These are phyloP conservation scores for Ceratocystiopsis sp. DNA, from an alignment of 2,329 filamentous ascomycete genomes.

Conservation along the genomic window DNA sequence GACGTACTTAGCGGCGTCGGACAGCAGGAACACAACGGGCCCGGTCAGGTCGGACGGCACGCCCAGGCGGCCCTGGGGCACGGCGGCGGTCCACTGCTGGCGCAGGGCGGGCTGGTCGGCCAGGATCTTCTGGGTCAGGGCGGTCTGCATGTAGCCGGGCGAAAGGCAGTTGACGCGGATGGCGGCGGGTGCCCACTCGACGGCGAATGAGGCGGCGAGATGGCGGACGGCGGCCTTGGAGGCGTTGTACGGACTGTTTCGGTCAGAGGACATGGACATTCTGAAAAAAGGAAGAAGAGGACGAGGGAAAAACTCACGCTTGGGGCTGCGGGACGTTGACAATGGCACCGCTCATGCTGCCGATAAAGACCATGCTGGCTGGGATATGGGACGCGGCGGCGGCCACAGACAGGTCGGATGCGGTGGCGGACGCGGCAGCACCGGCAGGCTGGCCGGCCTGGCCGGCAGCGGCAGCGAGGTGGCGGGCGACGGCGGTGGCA, in stretches of 20 bases:
- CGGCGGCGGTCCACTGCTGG: constrained; percentile 78
- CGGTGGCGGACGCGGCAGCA: constrained; percentile 26
- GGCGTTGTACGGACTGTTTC: constrained; percentile 63
- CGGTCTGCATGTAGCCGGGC: constrained; percentile 92
- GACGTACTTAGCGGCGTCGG: constrained; percentile 60
- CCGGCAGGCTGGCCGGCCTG: constrained; percentile 33
- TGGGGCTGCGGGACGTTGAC: constrained; percentile 94
- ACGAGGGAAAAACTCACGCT: constrained; percentile 28
- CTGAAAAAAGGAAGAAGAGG: constrained; percentile 5
- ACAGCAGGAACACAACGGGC: constrained; percentile 71
- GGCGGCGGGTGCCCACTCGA: constrained; percentile 78
- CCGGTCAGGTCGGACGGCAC: constrained; percentile 85
- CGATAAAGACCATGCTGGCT: constrained; percentile 86
- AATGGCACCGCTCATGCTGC: constrained; percentile 84
- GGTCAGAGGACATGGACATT: constrained; percentile 1
- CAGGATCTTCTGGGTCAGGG: constrained; percentile 86
- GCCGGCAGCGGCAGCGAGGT: constrained; percentile 31
- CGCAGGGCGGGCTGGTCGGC: constrained; percentile 84
- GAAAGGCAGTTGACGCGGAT: constrained; percentile 93
- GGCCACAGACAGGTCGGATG: constrained; percentile 25
- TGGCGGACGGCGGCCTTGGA: constrained; percentile 87
- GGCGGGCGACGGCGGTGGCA: constrained; percentile 67
- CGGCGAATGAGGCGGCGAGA: constrained; percentile 69
- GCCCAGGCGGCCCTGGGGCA: constrained; percentile 89
- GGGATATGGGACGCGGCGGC: constrained; percentile 29